phyloP scores from a whole-genome alignment of 192 early-diverging fungal species.

The Rhizophlyctis rosea region DNA sequence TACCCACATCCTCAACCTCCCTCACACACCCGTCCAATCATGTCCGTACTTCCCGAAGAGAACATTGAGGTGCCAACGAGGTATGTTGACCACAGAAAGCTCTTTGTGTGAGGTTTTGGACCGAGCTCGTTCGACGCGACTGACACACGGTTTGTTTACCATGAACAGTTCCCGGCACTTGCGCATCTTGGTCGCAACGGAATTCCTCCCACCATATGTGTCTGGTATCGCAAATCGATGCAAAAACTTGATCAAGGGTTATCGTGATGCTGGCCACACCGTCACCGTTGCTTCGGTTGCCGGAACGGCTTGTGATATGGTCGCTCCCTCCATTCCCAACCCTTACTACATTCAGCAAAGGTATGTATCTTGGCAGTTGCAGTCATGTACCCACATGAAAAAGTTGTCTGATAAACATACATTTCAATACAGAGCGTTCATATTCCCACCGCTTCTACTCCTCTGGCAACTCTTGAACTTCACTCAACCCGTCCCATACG shows the following conservation, averaged over 20 bases:
- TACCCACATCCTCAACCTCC: too few species aligned
- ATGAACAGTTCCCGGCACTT: too few species aligned
- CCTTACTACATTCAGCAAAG: conserved; percentile 43
- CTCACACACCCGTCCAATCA: too few species aligned
- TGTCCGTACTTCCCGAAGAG: too few species aligned
- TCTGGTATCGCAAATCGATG: conserved; percentile 53
- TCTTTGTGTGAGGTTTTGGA: too few species aligned
- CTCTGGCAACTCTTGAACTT: conserved; percentile 39
- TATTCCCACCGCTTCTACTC: conserved; percentile 38
- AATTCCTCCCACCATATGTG: conserved; percentile 52
- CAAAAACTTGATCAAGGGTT: conserved; percentile 46
- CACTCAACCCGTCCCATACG: conserved; percentile 35
- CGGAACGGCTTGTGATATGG: conserved; percentile 41
- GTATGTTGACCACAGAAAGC: too few species aligned
- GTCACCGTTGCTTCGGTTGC: conserved; percentile 43
- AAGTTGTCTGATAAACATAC: conserved; percentile 1
- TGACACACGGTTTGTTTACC: too few species aligned
- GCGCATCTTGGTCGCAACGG: conserved; percentile 48
- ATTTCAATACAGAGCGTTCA: conserved; percentile 37
- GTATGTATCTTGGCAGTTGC: conserved; percentile 15
- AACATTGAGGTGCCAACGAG: too few species aligned
- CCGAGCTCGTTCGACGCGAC: too few species aligned
- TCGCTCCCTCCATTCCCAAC: conserved; percentile 37
- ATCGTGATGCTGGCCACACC: conserved; percentile 40
- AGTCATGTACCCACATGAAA: background rate